These are phyloP conservation scores for Collariella sp. DNA, from an alignment of 495 filamentous ascomycete genomes.

Conservation along the genomic window DNA sequence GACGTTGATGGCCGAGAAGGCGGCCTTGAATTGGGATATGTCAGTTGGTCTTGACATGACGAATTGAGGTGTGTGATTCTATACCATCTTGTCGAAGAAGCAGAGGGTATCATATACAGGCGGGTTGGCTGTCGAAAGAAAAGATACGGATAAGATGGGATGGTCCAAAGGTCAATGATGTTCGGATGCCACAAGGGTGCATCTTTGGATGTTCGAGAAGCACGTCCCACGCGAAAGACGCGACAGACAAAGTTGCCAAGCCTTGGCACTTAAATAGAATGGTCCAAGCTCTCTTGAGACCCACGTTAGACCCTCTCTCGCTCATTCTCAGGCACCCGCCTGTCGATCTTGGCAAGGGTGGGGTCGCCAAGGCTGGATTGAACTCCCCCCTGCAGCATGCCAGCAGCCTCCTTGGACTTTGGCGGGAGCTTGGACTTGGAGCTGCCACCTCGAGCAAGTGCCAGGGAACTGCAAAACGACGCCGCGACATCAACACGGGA, in stretches of 20 bases:
- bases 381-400: too few species aligned
- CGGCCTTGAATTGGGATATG: conserved; percentile 30
- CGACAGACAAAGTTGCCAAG: neutral
- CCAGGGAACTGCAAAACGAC: neutral
- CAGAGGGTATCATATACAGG: neutral
- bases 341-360: neutral
- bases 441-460: neutral
- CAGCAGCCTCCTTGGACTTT: too few species aligned
- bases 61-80: neutral
- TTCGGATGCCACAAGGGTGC: neutral
- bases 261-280: neutral
- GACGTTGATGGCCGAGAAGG: conserved; percentile 80
- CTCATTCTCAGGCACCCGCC: neutral
- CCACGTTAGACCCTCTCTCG: neutral
- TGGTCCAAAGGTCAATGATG: neutral
- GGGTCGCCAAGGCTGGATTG: too few species aligned
- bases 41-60: neutral
- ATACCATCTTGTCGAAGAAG: conserved; percentile 12
- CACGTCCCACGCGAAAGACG: conserved; percentile 1
- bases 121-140: neutral
- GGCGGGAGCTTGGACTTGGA: neutral
- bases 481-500: neutral
- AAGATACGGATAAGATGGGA: too few species aligned
- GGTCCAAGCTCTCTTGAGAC: neutral
- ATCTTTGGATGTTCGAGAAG: neutral